Conservation (phyloP, 768 basidiomycete species). For the Suillus subalutaceus region DNA sequence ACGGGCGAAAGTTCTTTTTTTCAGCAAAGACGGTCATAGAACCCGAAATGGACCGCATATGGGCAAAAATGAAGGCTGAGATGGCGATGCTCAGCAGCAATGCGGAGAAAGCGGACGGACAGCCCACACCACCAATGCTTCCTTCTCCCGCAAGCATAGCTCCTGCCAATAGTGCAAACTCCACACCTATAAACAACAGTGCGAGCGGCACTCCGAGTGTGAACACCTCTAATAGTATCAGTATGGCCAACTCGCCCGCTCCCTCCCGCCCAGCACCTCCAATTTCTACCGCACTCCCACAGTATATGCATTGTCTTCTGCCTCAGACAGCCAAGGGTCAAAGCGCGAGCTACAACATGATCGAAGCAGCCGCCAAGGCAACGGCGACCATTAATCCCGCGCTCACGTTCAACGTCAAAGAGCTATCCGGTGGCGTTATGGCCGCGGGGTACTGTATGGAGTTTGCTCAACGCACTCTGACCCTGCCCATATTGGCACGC, state of each 20-base stretch:
- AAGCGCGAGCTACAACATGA: constrained; percentile 29
- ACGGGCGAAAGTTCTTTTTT: constrained; percentile 52
- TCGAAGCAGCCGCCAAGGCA: constrained; percentile 34
- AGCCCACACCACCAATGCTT: constrained; percentile 70
- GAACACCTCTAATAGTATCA: constrained; percentile 26
- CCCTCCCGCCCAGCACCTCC: constrained; percentile 30
- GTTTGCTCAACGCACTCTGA: constrained; percentile 56
- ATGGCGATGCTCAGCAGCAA: constrained; percentile 35
- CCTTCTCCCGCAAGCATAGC: constrained; percentile 77
- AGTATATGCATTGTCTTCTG: constrained; percentile 35
- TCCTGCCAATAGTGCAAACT: constrained; percentile 71
- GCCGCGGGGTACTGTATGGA: constrained; percentile 47
- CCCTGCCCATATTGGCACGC: constrained; percentile 65
- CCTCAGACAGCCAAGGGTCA: constrained; percentile 33
- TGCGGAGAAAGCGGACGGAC: constrained; percentile 38
- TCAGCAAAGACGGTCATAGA: constrained; percentile 34
- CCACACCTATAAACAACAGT: constrained; percentile 66
- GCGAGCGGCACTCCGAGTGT: constrained; percentile 58
- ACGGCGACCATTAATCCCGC: constrained; percentile 31
- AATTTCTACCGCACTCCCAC: constrained; percentile 44
- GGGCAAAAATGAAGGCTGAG: constrained; percentile 36
- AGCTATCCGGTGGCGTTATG: constrained; percentile 40
- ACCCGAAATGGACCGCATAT: constrained; percentile 38
- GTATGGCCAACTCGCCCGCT: constrained; percentile 22
- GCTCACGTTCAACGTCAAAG: constrained; percentile 29